These are phyloP conservation scores for Avena atlantica DNA, from an alignment of 176 grass and related monocot genomes.

Conservation along the genomic window DNA sequence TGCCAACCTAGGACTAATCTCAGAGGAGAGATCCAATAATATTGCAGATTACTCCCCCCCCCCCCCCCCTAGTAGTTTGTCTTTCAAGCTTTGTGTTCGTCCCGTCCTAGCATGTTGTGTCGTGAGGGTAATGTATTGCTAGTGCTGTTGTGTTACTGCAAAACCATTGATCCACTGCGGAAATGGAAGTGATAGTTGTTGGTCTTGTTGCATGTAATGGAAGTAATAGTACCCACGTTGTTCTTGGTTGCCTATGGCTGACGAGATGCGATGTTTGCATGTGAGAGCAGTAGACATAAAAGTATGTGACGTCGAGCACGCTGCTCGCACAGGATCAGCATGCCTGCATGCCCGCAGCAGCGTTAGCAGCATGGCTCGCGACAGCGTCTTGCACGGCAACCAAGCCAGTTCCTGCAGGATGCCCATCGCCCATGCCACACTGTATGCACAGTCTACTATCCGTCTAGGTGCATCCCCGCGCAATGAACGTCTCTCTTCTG, in stretches of 20 bases:
- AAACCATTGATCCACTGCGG: slow-evolving; percentile 29
- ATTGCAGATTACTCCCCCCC: too few relatives aligned
- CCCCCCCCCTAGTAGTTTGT: too few relatives aligned
- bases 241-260: too few relatives aligned
- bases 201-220: neutral
- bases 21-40: too few relatives aligned
- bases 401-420: neutral
- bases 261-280: slow-evolving; percentile 33
- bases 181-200: slow-evolving; percentile 39
- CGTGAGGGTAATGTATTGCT: slow-evolving; percentile 17
- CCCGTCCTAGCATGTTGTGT: neutral
- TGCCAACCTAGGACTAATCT: neutral
- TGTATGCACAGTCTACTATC: neutral
- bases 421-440: neutral
- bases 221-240: too few relatives aligned
- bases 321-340: neutral
- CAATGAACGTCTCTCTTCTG: neutral
- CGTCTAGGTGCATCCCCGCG: slow-evolving; percentile 15
- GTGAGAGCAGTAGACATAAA: neutral
- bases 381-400: neutral
- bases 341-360: neutral
- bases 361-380: neutral
- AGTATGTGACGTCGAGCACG: neutral
- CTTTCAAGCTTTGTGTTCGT: too few relatives aligned
- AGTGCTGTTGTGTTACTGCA: slow-evolving; percentile 15